Percentiles rank a stretch among this genome's conserved stretches.
Conservation (phyloP, 75 land plant genomes). For the Gnetum montanum region DNA sequence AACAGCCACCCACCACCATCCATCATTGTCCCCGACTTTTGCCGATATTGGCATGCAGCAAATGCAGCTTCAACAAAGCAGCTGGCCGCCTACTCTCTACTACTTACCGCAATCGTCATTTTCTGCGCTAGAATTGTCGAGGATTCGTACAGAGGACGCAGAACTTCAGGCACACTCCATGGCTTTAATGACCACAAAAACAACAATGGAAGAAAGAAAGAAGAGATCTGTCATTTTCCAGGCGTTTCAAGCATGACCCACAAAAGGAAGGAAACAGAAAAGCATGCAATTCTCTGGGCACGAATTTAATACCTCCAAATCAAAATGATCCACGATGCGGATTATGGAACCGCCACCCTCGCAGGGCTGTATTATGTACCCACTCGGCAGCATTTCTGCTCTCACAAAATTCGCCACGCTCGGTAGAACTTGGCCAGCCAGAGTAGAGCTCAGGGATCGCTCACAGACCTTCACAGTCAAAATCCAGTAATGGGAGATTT, state of each 20-base stretch:
- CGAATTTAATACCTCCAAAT: conserved; percentile 78
- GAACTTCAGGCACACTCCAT: conserved; percentile 94
- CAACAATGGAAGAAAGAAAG: neutral
- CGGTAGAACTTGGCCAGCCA: conserved; percentile 59
- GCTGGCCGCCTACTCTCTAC: neutral
- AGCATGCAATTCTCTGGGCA: neutral
- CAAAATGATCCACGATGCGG: conserved; percentile 81
- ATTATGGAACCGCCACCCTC: conserved; percentile 86
- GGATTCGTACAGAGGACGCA: conserved; percentile 85
- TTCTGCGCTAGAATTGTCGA: conserved; percentile 76
- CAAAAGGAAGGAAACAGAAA: neutral
- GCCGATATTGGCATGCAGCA: neutral
- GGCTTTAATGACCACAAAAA: no score
- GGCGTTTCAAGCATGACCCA: neutral
- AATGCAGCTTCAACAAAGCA: neutral
- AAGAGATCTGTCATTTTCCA: neutral
- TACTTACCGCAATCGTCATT: conserved; percentile 56
- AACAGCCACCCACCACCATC: neutral
- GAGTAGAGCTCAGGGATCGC: conserved; percentile 57
- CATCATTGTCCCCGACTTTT: neutral
- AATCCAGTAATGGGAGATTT: neutral
- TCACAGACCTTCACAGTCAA: conserved; percentile 60
- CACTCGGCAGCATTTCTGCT: conserved; percentile 89
- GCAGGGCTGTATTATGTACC: conserved; percentile 74
- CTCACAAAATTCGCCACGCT: conserved; percentile 64